Base-by-base conservation (phyloP, 169 alveolate species). In the Plasmodium vinckei region DNA sequence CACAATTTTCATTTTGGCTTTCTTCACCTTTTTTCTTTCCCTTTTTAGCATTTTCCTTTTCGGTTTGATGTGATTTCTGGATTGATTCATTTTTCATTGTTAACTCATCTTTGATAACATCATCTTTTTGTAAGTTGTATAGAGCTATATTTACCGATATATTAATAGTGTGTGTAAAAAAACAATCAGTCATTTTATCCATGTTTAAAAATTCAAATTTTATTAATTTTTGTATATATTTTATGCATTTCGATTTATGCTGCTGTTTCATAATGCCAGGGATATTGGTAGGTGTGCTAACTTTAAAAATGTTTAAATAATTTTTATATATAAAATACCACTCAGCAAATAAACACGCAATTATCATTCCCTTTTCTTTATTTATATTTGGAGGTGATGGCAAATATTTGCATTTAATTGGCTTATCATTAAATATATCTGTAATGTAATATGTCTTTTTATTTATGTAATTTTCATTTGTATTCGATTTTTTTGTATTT, bases 131-230 rank as follows among this genome's bases (percentile, higher is more conserved):
- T 46, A 70, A 51, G 54, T 73, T 73, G 27, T 73, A 73, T 60
- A 72, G 21, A 73, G 92, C 92, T 64, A 87, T 87, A 42, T 49
- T 72, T 53, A 87, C 88, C 19, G 92, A 63, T 51, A 87, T 72
- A 42, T 49, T 72, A 73, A 87, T 63, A 12, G 82, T 17, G 27
- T 72, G 87, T 10, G 53, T 17, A 9, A 72, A 64, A 54, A 87
- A 87, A 19, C 65, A 70, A 13, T 87, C 87, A 49, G 56, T 87
- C 10, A 10, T 7, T 27, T 87, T 73, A 72, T 87, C 92, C 84
- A 68, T 57, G 12, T 68, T 51, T 39, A 87, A 68, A 54, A 72
- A 68, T 13, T 87, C 92, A 47, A 21, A 23, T 17, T 57, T 87
- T 17, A 57, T 70, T 46, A 87, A 15, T 47, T 87, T 87, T 59